Conservation (phyloP, 2,329 filamentous ascomycete genomes). For the Calcarisporium arbuscula region DNA sequence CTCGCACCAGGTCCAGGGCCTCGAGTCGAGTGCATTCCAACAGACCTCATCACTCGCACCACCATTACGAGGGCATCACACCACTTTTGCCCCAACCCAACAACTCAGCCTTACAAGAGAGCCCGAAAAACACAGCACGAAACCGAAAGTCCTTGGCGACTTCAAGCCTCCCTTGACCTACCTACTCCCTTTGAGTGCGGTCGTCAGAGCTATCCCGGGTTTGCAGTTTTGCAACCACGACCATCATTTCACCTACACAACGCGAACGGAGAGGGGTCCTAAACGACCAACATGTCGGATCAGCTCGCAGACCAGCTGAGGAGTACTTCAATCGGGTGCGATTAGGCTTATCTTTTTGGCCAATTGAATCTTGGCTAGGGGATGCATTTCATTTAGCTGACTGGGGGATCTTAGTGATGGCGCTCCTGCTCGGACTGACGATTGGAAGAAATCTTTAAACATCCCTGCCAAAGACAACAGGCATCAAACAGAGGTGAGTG, state of each 20-base stretch:
- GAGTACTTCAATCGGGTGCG: constrained; percentile 35
- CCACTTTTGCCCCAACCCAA: too few relatives aligned
- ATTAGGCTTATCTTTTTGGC: constrained; percentile 12
- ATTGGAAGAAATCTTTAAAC: constrained; percentile 71
- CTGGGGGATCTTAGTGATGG: constrained; percentile 36
- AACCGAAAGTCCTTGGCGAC: too few relatives aligned
- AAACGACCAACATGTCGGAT: constrained; percentile 36
- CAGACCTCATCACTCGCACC: too few relatives aligned
- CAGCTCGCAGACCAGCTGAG: constrained; percentile 39
- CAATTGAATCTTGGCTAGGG: too few relatives aligned
- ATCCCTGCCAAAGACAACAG: constrained; percentile 68
- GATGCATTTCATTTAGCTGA: constrained; percentile 21
- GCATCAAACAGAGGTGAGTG: constrained; percentile 69
- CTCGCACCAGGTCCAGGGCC: too few relatives aligned
- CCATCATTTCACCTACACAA: constrained; percentile 12
- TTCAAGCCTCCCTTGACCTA: too few relatives aligned
- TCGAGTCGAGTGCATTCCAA: too few relatives aligned
- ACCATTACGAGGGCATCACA: too few relatives aligned
- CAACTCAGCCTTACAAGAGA: too few relatives aligned
- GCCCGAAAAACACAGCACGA: too few relatives aligned
- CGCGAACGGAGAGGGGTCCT: constrained; percentile 18
- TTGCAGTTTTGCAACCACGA: constrained; percentile 17
- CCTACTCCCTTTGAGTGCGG: too few relatives aligned
- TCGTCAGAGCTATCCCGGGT: too few relatives aligned
- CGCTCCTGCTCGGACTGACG: constrained; percentile 39